Evolutionary conservation across 495 filamentous ascomycete species (phyloP), one percentile per base, ranked within the genome.

Genomic region (Xanthoparmelia taractica): DNA sequence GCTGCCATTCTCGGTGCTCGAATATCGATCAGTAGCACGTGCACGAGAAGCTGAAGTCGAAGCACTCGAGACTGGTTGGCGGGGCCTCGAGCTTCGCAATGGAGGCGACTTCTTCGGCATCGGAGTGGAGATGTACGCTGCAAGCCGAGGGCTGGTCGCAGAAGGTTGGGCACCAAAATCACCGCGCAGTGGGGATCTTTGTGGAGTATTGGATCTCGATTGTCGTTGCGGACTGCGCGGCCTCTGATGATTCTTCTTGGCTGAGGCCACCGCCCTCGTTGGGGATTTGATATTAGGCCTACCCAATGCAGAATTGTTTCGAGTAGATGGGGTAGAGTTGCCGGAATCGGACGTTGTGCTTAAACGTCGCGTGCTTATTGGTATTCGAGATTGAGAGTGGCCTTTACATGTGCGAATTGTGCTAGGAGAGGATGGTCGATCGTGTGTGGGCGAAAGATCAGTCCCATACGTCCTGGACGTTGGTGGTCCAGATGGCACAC

Each of bases 41-140:
- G 85, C 82, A 64, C 86, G 84, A 12, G 87, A 87, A 29, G 83
- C 82, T 54, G 82, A 77, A 2, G 87, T 85, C 13, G 81, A 78
- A n/a, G 88, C 88, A 48, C 83, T 79, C 37, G 90, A 90, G 37
- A 96, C 86, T 13, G 88, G 87, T 72, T 89, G 87, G 36, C 92
- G 80, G 25, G 90, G 89, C 47, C 89, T 80, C 13, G 92, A 96
- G 66, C 90, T 92, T 63, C 92, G 83, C 27, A 96, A 76, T 17
- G 85, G 87, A 0, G 92, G 92, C 7, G 87, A 90, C 61, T 81
- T 82, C 60, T 85, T 84, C 8, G 81, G 80, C 37, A 75, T 78
- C 15, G 85, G 83, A 23, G 81, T 79, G 59, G 82, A 79, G 65
- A 90, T 85, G 74, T 86, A 86, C n/a, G 85, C 87, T 59, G 81